These are phyloP conservation scores for Hyphodiscus hymeniophilus DNA, from an alignment of 495 filamentous ascomycete genomes.

Conservation along the genomic window DNA sequence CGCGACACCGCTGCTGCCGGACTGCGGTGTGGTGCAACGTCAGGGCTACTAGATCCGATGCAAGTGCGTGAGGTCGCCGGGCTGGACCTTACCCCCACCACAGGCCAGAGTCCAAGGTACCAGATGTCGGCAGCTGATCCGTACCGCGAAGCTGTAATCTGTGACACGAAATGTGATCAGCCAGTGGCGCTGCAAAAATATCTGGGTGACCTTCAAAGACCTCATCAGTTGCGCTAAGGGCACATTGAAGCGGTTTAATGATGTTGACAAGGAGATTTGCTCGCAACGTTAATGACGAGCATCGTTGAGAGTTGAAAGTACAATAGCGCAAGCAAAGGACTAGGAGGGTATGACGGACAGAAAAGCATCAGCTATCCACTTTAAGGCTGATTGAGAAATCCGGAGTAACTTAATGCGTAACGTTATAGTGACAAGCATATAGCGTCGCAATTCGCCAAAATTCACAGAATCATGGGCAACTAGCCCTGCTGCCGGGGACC, in stretches of 20 bases:
- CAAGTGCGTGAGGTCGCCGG: slow-evolving; percentile 9
- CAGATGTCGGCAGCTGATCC: slow-evolving; percentile 23
- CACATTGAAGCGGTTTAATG: background rate
- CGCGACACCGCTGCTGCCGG: slow-evolving; percentile 14
- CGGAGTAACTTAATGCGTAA: slow-evolving; percentile 18
- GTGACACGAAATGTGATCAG: slow-evolving; percentile 20
- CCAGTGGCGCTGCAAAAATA: slow-evolving; percentile 7
- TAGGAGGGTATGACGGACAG: slow-evolving; percentile 16
- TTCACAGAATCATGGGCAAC: slow-evolving; percentile 1
- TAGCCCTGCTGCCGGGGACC: slow-evolving; percentile 11
- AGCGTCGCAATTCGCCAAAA: slow-evolving; percentile 9
- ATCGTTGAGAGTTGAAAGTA: slow-evolving; percentile 12
- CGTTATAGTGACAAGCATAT: slow-evolving; percentile 12
- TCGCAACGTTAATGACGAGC: slow-evolving; percentile 8
- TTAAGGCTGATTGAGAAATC: slow-evolving; percentile 27
- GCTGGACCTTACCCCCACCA: slow-evolving; percentile 11
- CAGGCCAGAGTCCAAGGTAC: slow-evolving; percentile 12
- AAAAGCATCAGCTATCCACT: slow-evolving; percentile 18
- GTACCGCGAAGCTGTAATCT: slow-evolving; percentile 16
- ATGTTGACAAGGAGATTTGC: slow-evolving; percentile 16
- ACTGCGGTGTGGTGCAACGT: slow-evolving; percentile 19
- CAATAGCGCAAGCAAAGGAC: slow-evolving; percentile 14
- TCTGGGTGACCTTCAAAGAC: slow-evolving; percentile 5
- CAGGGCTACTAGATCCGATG: slow-evolving; percentile 23
- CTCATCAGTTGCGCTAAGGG: slow-evolving; percentile 22